These are phyloP conservation scores for Phytophthora cajani DNA, from an alignment of 352 stramenopile species.

Conservation along the genomic window DNA sequence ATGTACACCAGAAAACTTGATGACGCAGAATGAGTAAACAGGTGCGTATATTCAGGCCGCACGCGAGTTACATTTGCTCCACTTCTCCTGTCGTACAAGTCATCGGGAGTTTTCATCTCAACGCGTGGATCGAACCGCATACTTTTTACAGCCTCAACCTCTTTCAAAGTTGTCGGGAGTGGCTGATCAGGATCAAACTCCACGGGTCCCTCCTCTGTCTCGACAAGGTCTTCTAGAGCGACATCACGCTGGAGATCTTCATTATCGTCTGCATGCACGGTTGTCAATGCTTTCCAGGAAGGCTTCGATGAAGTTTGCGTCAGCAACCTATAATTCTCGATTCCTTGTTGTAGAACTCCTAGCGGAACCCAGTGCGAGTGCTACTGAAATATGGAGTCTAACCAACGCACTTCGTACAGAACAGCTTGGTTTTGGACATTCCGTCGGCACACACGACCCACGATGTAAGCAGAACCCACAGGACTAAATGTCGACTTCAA, in stretches of 20 bases:
- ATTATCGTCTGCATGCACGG: background rate
- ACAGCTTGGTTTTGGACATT: background rate
- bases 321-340: constrained; percentile 1
- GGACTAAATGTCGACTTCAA: background rate
- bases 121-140: constrained; percentile 7
- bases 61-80: background rate
- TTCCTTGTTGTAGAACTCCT: constrained; percentile 3
- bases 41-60: background rate
- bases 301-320: background rate
- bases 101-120: background rate
- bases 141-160: constrained; percentile 4
- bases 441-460: constrained; percentile 7
- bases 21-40: constrained; percentile 17
- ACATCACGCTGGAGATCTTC: background rate
- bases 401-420: constrained; percentile 5
- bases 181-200: background rate
- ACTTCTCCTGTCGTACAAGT: background rate
- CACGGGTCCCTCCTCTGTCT: background rate
- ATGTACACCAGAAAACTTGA: constrained; percentile 11
- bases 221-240: background rate
- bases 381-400: constrained; percentile 7
- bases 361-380: background rate
- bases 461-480: constrained; percentile 1
- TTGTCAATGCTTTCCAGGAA: background rate
- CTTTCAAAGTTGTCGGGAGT: background rate